phyloP scores from a whole-genome alignment of 2,329 filamentous ascomycete species.

The Fusarium annulatum region DNA sequence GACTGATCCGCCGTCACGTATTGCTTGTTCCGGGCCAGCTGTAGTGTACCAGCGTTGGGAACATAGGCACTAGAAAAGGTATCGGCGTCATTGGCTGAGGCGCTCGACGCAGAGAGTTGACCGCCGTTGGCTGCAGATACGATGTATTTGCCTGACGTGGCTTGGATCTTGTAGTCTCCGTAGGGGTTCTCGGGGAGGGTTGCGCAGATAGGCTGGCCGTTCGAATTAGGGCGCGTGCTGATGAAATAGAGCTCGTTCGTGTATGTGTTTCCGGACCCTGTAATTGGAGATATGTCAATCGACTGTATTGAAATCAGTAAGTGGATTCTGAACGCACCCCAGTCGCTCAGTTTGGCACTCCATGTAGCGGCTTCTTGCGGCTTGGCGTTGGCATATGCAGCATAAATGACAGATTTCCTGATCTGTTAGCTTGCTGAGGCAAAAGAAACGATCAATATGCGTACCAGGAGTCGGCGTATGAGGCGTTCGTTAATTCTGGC shows the following conservation, averaged over 20 bases:
- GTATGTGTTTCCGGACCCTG: neutral
- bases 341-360: neutral
- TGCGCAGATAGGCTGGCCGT: neutral
- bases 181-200: neutral
- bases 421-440: neutral
- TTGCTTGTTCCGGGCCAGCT: neutral
- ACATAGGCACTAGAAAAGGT: neutral
- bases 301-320: rapidly evolving
- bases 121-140: neutral
- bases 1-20: neutral
- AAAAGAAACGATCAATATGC: neutral
- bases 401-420: neutral
- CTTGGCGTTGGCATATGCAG: neutral
- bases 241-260: neutral
- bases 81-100: neutral
- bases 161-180: neutral
- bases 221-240: neutral
- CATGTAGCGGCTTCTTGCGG: neutral
- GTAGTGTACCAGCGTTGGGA: neutral
- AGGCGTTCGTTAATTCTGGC: neutral
- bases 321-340: neutral
- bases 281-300: neutral
- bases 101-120: neutral
- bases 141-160: neutral
- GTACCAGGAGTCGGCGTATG: neutral